These are phyloP conservation scores for Pleurotus sapidus DNA, from an alignment of 768 basidiomycete genomes.

Conservation along the genomic window DNA sequence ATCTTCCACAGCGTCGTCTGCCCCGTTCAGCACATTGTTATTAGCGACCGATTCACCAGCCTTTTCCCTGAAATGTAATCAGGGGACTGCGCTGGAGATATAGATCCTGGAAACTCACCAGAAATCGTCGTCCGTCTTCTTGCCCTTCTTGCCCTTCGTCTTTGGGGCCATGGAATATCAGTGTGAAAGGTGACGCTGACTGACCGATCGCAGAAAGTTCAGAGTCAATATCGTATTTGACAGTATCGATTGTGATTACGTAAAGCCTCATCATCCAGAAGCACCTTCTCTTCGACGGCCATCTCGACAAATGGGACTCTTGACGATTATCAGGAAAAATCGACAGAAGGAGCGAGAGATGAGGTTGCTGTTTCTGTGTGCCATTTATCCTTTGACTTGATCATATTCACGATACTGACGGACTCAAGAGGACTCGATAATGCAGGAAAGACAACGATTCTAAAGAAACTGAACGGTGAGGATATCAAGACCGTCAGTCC, in stretches of 20 bases:
- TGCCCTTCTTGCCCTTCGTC: conserved; percentile 85
- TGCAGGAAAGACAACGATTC: conserved; percentile 97
- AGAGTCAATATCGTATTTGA: not conserved
- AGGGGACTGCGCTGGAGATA: conserved; percentile 10
- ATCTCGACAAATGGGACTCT: conserved; percentile 68
- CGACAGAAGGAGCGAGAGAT: conserved; percentile 95
- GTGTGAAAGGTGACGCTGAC: not conserved
- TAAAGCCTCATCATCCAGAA: too few relatives aligned
- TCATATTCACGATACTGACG: conserved; percentile 8
- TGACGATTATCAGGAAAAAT: conserved; percentile 97
- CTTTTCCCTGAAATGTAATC: conserved; percentile 48
- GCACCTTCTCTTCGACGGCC: too few relatives aligned
- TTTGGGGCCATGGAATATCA: conserved; percentile 46
- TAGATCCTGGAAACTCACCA: conserved; percentile 49
- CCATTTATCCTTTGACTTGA: conserved; percentile 6
- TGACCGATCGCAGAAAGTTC: conserved; percentile 3
- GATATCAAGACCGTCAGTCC: conserved; percentile 87
- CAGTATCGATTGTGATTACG: not conserved
- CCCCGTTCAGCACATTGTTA: conserved; percentile 28
- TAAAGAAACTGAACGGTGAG: conserved; percentile 93
- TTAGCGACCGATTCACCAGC: conserved; percentile 56
- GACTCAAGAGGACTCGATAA: conserved; percentile 87
- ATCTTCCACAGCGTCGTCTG: conserved; percentile 38
- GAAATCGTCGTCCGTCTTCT: conserved; percentile 79
- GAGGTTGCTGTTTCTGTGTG: conserved; percentile 90